phyloP scores from a whole-genome alignment of 306 rosid genomes.

The Abrus pulchellus region DNA sequence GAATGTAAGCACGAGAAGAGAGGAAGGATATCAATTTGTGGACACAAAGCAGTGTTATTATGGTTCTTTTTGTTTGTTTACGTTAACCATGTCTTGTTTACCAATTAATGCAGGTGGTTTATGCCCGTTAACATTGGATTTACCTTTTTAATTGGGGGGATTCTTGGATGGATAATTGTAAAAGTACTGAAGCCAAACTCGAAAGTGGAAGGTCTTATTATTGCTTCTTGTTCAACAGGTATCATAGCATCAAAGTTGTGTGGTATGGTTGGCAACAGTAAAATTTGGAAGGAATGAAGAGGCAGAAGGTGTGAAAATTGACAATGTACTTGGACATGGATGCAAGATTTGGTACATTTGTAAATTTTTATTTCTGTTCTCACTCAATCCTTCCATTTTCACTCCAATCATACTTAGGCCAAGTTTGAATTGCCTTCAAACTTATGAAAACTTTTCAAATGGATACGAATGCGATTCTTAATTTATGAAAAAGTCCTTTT shows the following conservation, averaged over 20 bases:
- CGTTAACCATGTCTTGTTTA: neutral
- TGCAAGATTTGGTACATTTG: conserved; percentile 17
- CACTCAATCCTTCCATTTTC: neutral
- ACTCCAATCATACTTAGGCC: neutral
- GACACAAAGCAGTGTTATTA: neutral
- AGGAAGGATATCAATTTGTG: conserved; percentile 7
- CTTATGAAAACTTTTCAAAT: too few relatives aligned
- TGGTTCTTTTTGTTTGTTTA: neutral
- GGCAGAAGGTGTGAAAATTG: conserved; percentile 3
- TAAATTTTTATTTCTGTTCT: neutral
- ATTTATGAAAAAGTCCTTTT: too few relatives aligned
- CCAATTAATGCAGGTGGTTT: conserved; percentile 77
- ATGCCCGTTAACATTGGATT: conserved; percentile 84
- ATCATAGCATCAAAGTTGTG: neutral
- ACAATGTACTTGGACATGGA: conserved; percentile 19
- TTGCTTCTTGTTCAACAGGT: conserved; percentile 89
- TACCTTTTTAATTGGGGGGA: conserved; percentile 81
- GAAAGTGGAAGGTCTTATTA: conserved; percentile 80
- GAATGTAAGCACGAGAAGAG: neutral
- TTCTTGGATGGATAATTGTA: conserved; percentile 81
- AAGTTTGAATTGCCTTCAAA: too few relatives aligned
- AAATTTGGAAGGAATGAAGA: conserved; percentile 24
- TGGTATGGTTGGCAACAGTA: conserved; percentile 8
- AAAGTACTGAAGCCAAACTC: conserved; percentile 77
- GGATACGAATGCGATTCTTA: neutral